Percentiles rank a stretch among this genome's conserved stretches.
These are phyloP conservation scores for Xylaria sp. DNA, from an alignment of 2,329 filamentous ascomycete genomes.

Conservation along the genomic window DNA sequence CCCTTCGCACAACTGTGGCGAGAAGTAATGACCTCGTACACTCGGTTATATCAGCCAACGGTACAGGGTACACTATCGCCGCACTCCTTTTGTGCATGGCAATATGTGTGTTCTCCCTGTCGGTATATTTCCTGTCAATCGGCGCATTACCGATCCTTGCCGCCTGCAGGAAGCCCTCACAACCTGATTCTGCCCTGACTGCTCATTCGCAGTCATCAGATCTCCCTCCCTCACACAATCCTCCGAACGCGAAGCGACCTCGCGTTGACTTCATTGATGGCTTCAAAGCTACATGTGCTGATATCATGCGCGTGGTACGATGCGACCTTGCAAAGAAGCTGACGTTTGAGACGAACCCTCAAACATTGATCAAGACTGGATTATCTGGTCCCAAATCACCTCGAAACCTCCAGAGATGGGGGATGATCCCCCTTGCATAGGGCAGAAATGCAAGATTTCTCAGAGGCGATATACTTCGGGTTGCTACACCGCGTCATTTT, in stretches of 20 bases:
- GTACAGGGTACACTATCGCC: background rate
- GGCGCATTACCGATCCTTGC: constrained; percentile 5
- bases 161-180: background rate
- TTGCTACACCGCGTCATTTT: background rate
- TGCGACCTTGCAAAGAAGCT: constrained; percentile 12
- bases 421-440: background rate
- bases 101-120: background rate
- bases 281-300: constrained; percentile 2
- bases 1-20: background rate
- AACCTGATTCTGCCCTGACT: background rate
- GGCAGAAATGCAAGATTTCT: background rate
- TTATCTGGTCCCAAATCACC: background rate
- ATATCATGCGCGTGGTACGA: constrained; percentile 1
- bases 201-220: background rate
- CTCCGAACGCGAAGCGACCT: background rate
- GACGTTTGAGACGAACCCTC: background rate
- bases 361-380: background rate
- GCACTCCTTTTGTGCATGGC: constrained; percentile 21
- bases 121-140: background rate
- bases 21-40: constrained; percentile 3
- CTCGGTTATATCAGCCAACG: background rate
- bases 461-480: too few relatives aligned
- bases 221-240: background rate
- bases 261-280: background rate
- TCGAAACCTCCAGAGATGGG: background rate